A percentile compares a stretch with the other conserved stretches of the same genome.
phyloP scores from a whole-genome alignment of 768 basidiomycete genomes.

The Guyanaporus albipodus region DNA sequence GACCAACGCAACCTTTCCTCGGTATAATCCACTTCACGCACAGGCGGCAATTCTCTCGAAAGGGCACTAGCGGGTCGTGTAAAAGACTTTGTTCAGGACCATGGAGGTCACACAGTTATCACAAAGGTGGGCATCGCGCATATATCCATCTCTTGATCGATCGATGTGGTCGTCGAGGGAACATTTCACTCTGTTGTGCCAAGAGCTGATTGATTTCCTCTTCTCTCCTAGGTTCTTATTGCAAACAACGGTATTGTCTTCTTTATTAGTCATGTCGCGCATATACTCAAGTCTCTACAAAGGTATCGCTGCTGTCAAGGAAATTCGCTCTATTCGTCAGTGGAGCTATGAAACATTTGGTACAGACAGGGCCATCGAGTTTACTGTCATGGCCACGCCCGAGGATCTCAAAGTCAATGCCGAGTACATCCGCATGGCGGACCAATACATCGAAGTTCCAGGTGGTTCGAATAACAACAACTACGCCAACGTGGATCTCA shows the following conservation, averaged over 20 bases:
- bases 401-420: slow-evolving; percentile 99
- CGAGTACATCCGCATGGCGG: slow-evolving; percentile 99
- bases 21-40: slow-evolving; percentile 6
- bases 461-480: slow-evolving; percentile 99
- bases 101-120: slow-evolving; percentile 98
- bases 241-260: slow-evolving; percentile 83
- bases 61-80: slow-evolving; percentile 76
- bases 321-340: slow-evolving; percentile 97
- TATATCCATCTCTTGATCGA: slow-evolving; percentile 13
- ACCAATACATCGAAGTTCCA: slow-evolving; percentile 97
- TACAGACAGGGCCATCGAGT: slow-evolving; percentile 91
- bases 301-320: slow-evolving; percentile 99
- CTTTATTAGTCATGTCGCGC: slow-evolving; percentile 1
- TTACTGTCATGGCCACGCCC: slow-evolving; percentile 99
- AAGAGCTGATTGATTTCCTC: slow-evolving; percentile 5
- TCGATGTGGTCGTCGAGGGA: neutral
- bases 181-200: neutral
- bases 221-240: slow-evolving; percentile 74
- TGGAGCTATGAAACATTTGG: slow-evolving; percentile 99
- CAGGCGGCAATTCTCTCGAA: slow-evolving; percentile 92
- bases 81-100: slow-evolving; percentile 82
- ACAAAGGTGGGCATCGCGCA: slow-evolving; percentile 68
- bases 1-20: slow-evolving; percentile 3
- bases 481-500: slow-evolving; percentile 98
- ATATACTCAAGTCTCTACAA: slow-evolving; percentile 22